A percentile compares a stretch with the other conserved stretches of the same genome.
phyloP scores from a whole-genome alignment of 1,139 yeast species.

The Arxiozyma slooffiae region DNA sequence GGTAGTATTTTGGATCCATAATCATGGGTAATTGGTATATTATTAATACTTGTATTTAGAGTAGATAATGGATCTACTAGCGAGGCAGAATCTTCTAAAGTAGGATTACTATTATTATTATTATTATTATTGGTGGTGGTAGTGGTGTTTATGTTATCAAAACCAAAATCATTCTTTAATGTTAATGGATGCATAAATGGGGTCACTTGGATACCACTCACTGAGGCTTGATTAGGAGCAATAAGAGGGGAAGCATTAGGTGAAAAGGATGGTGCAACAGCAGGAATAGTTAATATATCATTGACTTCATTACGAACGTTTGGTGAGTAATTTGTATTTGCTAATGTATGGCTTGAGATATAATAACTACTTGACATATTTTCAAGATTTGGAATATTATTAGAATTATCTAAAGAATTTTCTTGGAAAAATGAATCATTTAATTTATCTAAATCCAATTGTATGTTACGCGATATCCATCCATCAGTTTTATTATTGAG shows the following conservation, averaged over 20 bases:
- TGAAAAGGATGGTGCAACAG: constrained; percentile 20
- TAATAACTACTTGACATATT: neutral
- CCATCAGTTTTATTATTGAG: neutral
- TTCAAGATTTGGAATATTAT: neutral
- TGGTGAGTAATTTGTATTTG: neutral
- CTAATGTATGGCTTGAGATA: neutral
- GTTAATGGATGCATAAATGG: constrained; percentile 9
- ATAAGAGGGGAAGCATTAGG: constrained; percentile 25
- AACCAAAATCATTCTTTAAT: neutral
- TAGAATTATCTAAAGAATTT: neutral
- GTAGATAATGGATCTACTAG: neutral
- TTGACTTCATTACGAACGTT: neutral
- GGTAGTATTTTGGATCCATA: neutral
- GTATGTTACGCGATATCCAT: constrained; percentile 9
- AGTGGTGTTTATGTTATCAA: neutral
- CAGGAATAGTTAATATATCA: neutral
- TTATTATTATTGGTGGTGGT: neutral
- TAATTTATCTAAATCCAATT: constrained; percentile 9
- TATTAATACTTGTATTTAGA: neutral
- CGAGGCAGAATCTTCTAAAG: neutral
- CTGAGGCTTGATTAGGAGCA: constrained; percentile 9
- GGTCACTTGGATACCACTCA: constrained; percentile 7
- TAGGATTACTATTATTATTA: neutral
- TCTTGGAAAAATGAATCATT: constrained; percentile 5
- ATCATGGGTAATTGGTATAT: neutral